phyloP scores from a whole-genome alignment of 495 filamentous ascomycete genomes.

The Neurospora discreta region DNA sequence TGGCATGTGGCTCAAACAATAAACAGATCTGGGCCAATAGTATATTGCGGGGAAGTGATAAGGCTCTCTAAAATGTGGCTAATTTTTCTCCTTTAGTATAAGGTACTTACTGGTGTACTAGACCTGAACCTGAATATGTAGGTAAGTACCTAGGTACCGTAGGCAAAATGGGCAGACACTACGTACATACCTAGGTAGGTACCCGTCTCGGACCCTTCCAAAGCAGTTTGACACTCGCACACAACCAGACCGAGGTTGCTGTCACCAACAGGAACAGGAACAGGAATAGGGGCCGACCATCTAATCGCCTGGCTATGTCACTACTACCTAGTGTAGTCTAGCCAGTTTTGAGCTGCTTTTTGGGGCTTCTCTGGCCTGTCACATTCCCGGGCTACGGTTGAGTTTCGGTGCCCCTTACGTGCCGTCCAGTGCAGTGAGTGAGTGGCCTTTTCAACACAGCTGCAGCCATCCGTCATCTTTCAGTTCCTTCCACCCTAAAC shows the following conservation, averaged over 20 bases:
- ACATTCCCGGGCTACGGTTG: not conserved
- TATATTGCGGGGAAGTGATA: not conserved
- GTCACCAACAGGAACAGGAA: not conserved
- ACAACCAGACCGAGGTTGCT: not conserved
- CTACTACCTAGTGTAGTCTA: not conserved
- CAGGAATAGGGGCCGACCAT: not conserved
- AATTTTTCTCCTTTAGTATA: not conserved
- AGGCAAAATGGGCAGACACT: not conserved
- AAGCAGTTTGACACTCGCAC: not conserved
- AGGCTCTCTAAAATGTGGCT: not conserved
- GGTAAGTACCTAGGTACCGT: not conserved
- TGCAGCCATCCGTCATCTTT: not conserved
- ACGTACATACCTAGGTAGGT: not conserved
- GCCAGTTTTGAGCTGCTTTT: not conserved
- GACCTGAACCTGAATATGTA: too few relatives aligned
- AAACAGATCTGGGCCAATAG: not conserved
- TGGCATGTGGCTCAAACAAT: not conserved
- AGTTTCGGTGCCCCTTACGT: not conserved
- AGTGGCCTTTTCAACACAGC: not conserved
- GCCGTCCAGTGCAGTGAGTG: not conserved
- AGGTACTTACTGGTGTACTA: too few relatives aligned
- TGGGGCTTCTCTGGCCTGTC: not conserved
- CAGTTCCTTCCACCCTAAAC: not conserved
- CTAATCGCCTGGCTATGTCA: not conserved
- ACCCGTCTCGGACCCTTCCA: not conserved